Conservation (phyloP, 148 eudicot species). For the Chenopodium formosanum region DNA sequence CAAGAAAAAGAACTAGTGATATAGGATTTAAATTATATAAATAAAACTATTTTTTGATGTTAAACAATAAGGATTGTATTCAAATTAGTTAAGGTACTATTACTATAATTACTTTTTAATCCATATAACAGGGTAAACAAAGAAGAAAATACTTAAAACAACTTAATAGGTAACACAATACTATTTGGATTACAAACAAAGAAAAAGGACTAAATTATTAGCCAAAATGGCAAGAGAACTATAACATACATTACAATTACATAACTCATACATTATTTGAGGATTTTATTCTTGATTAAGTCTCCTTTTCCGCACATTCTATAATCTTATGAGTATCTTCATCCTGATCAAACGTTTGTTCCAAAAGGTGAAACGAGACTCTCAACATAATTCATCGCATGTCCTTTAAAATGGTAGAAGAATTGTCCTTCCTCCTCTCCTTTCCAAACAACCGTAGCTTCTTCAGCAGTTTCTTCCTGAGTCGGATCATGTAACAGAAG, state of each 20-base stretch:
- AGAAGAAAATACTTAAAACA: neutral
- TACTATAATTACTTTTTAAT: neutral
- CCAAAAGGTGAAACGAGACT: slow-evolving; percentile 23
- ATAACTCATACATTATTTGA: too few species aligned
- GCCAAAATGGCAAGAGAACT: neutral
- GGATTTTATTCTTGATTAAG: too few species aligned
- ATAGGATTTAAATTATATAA: too few species aligned
- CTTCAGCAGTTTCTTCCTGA: neutral
- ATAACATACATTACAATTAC: neutral
- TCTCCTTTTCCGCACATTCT: neutral
- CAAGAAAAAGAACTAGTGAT: too few species aligned
- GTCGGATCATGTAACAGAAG: slow-evolving; percentile 18
- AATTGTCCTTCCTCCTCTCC: neutral
- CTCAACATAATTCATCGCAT: slow-evolving; percentile 14
- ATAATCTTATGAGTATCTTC: neutral
- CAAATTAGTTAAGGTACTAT: neutral
- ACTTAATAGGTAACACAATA: neutral
- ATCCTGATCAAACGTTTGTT: neutral
- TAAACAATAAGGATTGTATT: too few species aligned
- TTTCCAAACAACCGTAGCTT: neutral
- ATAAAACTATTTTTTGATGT: too few species aligned
- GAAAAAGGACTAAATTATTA: neutral
- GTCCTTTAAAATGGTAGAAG: neutral
- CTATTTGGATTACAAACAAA: neutral
- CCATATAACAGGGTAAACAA: neutral